Evolutionary conservation across 768 basidiomycete genomes (phyloP), one percentile per base, ranked within the genome.

Genomic region (Tricholoma furcatifolium): DNA sequence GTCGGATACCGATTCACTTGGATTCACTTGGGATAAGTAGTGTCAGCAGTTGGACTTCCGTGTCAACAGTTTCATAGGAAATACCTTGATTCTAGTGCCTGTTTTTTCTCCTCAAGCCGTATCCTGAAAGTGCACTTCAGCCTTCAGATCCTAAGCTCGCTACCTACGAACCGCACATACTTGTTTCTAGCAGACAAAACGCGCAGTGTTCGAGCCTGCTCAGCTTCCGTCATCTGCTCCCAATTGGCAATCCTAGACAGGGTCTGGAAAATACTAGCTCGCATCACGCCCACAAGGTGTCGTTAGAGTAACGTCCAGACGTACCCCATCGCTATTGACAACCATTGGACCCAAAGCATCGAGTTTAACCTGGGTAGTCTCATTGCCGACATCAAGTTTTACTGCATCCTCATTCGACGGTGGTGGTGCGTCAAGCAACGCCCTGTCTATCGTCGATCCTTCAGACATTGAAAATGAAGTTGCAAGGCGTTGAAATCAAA

Each of bases 331-430:
- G 38, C 70, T 78, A 62, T 87, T 87, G 36, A 87, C 82, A 40
- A 88, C 82, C 73, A 87, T 76, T 1, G 85, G 85, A 1, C 84
- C 85, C 11, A 87, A 72, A 17, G 71, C 73, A 54, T 87, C 83
- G 6, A 86, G 66, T 63, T 75, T 81, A 45, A 84, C 66, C 2
- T 72, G 54, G 7, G 62, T 61, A 31, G 63, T 56, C 9, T 57
- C 63, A 42, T 21, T 35, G 38, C 58, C 51, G 30, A 56, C 45
- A 24, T 42, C 39, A 21, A 56, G 31, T 14, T 53, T 51, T 7
- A 40, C n/a, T n/a, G 51, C 47, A 45, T 51, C 48, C 2, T 57
- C 56, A 14, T 15, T 17, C 6, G 45, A 31, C 39, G 47, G 34
- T 34, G 57, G 21, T 34, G 57, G 21, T 18, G 20, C 34, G 34